phyloP scores from a whole-genome alignment of 2,329 filamentous ascomycete genomes.

The Cadophora malorum region DNA sequence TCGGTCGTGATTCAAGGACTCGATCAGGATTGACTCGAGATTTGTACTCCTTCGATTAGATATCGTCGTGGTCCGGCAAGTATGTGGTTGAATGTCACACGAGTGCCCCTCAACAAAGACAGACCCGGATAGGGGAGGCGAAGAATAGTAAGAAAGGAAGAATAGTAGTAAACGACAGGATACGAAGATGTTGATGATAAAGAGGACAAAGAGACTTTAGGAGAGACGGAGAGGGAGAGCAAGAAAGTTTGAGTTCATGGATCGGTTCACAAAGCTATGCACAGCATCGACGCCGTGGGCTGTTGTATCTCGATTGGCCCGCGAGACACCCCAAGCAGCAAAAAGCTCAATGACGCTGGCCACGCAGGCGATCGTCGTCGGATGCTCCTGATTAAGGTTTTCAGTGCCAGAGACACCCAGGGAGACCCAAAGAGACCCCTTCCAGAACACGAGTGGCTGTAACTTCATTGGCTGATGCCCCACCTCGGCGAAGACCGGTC shows the following conservation, averaged over 20 bases:
- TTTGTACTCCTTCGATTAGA: conserved; percentile 36
- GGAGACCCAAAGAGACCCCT: not conserved
- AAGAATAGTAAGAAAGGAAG: conserved; percentile 17
- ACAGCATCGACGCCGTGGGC: conserved; percentile 26
- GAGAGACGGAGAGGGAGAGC: not conserved
- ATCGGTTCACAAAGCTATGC: conserved; percentile 11
- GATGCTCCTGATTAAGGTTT: conserved; percentile 20
- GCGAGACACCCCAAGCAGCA: not conserved
- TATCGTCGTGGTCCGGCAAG: conserved; percentile 26
- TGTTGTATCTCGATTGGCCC: conserved; percentile 6
- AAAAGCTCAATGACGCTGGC: conserved; percentile 13
- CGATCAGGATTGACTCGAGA: conserved; percentile 19
- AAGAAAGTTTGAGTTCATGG: not conserved
- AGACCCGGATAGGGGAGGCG: conserved; percentile 3
- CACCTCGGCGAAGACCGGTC: conserved; percentile 18
- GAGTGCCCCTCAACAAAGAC: conserved; percentile 22
- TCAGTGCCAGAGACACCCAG: not conserved
- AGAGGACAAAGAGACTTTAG: conserved; percentile 17
- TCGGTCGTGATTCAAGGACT: conserved; percentile 9
- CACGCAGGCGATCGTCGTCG: conserved; percentile 12
- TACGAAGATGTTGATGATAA: conserved; percentile 15
- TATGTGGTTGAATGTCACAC: conserved; percentile 31
- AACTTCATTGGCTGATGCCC: conserved; percentile 14
- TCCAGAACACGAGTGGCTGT: conserved; percentile 16
- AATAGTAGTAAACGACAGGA: conserved; percentile 23